phyloP scores from a whole-genome alignment of 441 rosid genomes.

The Arabidopsis lyrata region DNA sequence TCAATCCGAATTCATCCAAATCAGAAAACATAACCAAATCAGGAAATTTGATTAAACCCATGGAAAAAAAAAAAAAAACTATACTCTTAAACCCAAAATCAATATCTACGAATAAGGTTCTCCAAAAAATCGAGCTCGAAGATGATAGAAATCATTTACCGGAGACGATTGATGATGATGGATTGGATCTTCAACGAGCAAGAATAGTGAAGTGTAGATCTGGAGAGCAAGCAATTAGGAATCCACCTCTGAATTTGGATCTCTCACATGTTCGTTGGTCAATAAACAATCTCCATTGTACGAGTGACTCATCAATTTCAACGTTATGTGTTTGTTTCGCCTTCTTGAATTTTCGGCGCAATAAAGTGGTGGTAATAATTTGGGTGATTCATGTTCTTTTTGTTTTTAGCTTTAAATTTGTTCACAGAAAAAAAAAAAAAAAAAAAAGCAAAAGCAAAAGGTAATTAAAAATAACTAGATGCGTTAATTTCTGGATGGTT shows the following conservation, averaged over 20 bases:
- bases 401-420: neutral
- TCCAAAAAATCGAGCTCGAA: conserved; percentile 6
- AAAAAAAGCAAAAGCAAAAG: too few species aligned
- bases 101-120: neutral
- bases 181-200: conserved; percentile 23
- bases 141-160: conserved; percentile 19
- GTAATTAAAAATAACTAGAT: too few species aligned
- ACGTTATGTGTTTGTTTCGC: conserved; percentile 11
- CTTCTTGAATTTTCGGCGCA: conserved; percentile 34
- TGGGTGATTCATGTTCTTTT: conserved; percentile 35
- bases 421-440: too few species aligned
- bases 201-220: conserved; percentile 27
- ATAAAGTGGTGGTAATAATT: conserved; percentile 14
- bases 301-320: conserved; percentile 2
- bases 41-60: neutral
- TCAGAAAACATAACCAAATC: conserved; percentile 1
- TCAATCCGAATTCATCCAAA: conserved; percentile 1
- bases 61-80: neutral
- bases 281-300: conserved; percentile 10
- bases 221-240: conserved; percentile 12
- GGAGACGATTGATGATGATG: conserved; percentile 16
- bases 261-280: conserved; percentile 33
- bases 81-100: neutral
- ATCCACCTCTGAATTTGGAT: conserved; percentile 19
- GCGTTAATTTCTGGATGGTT: too few species aligned